phyloP scores from a whole-genome alignment of 139 green algal species.

The Coccomyxa sp. region DNA sequence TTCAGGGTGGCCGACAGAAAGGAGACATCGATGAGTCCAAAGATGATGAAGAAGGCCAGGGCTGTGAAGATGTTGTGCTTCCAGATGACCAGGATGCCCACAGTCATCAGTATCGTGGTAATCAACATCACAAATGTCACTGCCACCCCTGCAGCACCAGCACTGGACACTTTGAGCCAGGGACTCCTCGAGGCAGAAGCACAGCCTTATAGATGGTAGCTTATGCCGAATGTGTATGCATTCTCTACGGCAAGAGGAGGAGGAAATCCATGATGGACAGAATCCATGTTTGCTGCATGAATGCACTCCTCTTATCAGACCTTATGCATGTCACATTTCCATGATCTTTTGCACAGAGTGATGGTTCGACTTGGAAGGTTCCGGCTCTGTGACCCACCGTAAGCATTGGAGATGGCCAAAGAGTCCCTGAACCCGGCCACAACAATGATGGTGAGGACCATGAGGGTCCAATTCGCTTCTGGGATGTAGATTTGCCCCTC shows the following conservation, averaged over 20 bases:
- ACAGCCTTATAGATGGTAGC: too few species aligned
- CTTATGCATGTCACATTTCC: too few species aligned
- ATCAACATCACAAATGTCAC: constrained; percentile 37
- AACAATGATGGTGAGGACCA: constrained; percentile 39
- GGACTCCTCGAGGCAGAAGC: too few species aligned
- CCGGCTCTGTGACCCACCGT: constrained; percentile 3
- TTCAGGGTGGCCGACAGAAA: constrained; percentile 33
- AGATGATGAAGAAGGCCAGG: constrained; percentile 26
- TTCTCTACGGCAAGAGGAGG: too few species aligned
- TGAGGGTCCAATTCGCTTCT: constrained; percentile 46
- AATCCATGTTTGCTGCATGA: too few species aligned
- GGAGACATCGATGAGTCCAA: constrained; percentile 28
- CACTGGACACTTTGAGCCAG: not conserved
- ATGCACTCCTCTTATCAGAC: too few species aligned
- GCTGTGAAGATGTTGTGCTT: constrained; percentile 6
- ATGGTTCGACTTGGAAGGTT: not conserved
- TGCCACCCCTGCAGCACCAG: constrained; percentile 21
- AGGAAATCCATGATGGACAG: too few species aligned
- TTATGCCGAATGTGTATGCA: too few species aligned
- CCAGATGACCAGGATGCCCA: constrained; percentile 32
- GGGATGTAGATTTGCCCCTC: constrained; percentile 47
- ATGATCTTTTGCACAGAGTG: not conserved
- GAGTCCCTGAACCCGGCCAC: constrained; percentile 38
- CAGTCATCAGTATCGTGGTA: constrained; percentile 23
- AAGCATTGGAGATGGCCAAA: constrained; percentile 27